Base-by-base conservation (phyloP, 75 land plant species). In the Sequoiadendron giganteum region DNA sequence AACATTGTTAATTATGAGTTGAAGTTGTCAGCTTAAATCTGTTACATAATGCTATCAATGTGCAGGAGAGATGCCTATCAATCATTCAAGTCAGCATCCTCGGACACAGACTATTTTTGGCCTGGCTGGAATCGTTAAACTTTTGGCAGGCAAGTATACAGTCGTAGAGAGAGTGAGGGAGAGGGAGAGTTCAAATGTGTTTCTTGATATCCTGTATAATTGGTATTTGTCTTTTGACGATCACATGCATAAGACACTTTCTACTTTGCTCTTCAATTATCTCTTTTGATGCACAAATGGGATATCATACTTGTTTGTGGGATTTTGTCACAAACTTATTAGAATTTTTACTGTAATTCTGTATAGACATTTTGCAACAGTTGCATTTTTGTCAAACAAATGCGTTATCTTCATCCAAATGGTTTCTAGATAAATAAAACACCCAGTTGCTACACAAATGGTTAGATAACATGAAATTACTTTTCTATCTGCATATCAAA, bases 91-190 rank as follows among this genome's bases (percentile, higher is more conserved):
- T 65, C 91, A 90, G 6, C 91, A 86, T 49, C 95, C 95, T 11
- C 94, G 91, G 78, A 91, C 91, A 48, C 85, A 78, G 43, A 91
- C 89, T 14, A 91, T 96, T 72, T 96, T 90, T 91, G 98, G 98
- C 79, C 86, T 96, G 56, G 83, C 92, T 86, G 98, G 98, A 39
- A 90, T 94, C 89, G 87, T 96, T 42, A 94, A 92, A 88, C 96
- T 95, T 36, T 40, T 94, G 18, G 93, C 95, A 92, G 98, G 98
- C 84, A 90, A 88, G 91, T 86, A 30, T 21, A 49, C n/a, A 49
- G 2, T 79, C 40, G 21, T 7, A 40, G 40, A 19, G 82, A 19
- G 45, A 79, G 40, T 40, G 45, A 19, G 82, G 43, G 45, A 79
- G 21, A 79, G 10, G 40, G 2, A 78, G 21, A 78, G 5, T 39